Evolutionary conservation across 78 protist species (phyloP).

Genomic region (Dictyostelium purpureum): DNA sequence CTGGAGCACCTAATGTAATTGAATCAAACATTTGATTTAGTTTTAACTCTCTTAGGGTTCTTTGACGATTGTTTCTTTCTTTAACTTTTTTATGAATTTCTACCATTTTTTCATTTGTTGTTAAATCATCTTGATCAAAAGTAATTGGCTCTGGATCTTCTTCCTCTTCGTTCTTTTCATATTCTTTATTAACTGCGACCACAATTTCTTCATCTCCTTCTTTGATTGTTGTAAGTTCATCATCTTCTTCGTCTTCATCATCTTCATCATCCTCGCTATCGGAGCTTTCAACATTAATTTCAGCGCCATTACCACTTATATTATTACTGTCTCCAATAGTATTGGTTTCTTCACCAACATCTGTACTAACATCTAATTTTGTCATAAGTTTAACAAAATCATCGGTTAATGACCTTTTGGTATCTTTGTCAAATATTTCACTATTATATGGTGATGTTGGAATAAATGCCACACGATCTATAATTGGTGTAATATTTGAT

Average conservation of each 20-base stretch:
- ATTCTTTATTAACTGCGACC: neutral
- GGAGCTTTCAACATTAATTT: neutral
- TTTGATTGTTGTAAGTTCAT: neutral
- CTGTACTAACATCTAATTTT: neutral
- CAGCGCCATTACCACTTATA: no score
- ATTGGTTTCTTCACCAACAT: neutral
- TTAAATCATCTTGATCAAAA: slow-evolving; percentile 41
- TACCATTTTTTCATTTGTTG: neutral
- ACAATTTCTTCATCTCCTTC: neutral
- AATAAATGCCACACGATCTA: neutral
- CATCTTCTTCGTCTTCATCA: neutral
- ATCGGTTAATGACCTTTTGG: slow-evolving; percentile 19
- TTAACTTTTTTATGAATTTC: slow-evolving; percentile 26
- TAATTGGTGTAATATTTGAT: neutral
- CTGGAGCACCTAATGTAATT: slow-evolving; percentile 53
- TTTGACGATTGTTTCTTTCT: slow-evolving; percentile 24
- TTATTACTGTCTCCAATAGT: neutral
- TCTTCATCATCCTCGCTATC: neutral
- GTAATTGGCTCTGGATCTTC: slow-evolving; percentile 62
- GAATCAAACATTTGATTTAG: slow-evolving; percentile 39
- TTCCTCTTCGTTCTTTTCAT: neutral
- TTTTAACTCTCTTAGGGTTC: slow-evolving; percentile 35
- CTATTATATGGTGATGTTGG: neutral
- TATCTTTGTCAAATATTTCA: neutral
- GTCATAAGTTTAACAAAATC: slow-evolving; percentile 1